phyloP scores from a whole-genome alignment of 2,329 filamentous ascomycete genomes.

The Piedraia hortae region DNA sequence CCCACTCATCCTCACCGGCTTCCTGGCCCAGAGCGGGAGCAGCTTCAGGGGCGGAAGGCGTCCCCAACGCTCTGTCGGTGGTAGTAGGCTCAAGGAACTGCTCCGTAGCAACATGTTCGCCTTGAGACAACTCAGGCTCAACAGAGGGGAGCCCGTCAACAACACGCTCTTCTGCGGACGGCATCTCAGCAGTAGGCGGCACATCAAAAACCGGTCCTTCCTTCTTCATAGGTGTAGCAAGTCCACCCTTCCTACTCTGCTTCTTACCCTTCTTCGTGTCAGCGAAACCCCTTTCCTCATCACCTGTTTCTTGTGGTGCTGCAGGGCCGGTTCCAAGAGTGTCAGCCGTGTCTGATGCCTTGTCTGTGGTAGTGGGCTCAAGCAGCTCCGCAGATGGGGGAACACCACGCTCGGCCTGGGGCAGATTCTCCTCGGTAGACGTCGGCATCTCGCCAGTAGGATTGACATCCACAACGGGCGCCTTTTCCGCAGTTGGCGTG shows the following conservation, averaged over 20 bases:
- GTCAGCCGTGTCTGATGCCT: too few relatives aligned
- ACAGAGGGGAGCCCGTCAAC: too few relatives aligned
- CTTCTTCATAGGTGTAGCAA: neutral
- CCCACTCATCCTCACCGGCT: neutral
- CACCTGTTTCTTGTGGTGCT: slow-evolving; percentile 5
- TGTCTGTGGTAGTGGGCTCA: too few relatives aligned
- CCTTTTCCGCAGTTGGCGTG: slow-evolving; percentile 1
- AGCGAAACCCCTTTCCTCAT: slow-evolving; percentile 12
- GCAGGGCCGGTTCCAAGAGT: neutral
- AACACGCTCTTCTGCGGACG: too few relatives aligned
- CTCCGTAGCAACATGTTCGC: too few relatives aligned
- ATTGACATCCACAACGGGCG: slow-evolving; percentile 1
- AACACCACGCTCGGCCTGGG: neutral
- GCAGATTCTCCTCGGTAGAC: slow-evolving; percentile 13
- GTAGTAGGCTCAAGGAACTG: too few relatives aligned
- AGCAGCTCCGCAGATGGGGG: too few relatives aligned
- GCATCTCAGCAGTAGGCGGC: too few relatives aligned
- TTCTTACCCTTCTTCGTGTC: slow-evolving; percentile 6
- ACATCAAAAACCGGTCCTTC: too few relatives aligned
- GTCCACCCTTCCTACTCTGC: slow-evolving; percentile 10
- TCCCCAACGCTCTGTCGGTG: too few relatives aligned
- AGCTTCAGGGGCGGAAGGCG: slow-evolving; percentile 1
- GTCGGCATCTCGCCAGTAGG: neutral
- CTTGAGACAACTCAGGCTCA: too few relatives aligned
- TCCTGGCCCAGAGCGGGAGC: neutral